Base-by-base conservation (phyloP, 306 rosid species). In the Inga laurina region DNA sequence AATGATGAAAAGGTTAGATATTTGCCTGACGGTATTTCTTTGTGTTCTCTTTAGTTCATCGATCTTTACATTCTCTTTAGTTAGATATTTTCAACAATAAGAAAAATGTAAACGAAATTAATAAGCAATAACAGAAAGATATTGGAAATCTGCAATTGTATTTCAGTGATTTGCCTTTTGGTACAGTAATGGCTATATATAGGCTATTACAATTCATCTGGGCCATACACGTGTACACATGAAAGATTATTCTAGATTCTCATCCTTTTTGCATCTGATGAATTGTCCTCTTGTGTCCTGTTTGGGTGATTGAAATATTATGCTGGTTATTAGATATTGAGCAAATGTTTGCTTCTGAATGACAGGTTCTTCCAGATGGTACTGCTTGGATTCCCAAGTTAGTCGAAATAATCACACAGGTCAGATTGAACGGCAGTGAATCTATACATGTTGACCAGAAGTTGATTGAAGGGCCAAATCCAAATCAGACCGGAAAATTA, bases 391-490 rank as follows among this genome's bases (percentile, higher is more conserved):
- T 92, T 84, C 87, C 96, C 46, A 74, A 88, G 59, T 69, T 90
- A 49, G 92, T 92, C 59, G 78, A 90, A 75, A 83, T 83, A 48
- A 86, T 90, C 85, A 90, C 92, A 45, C 82, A 80, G 71, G 90
- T 90, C 15, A 85, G 76, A 10, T 79, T 89, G 89, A 89, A 81
- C 45, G 87, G 92, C 70, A 71, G 88, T 83, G 85, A 87, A 74
- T 86, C 92, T 16, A 84, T 92, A 71, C 19, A 81, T 64, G 90
- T 92, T 11, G 91, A 90, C 77, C 87, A 86, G 87, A 88, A 86
- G 81, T 82, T 92, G 84, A 88, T 92, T 13, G 96, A 90, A 62
- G 96, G 96, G 75, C 93, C 96, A n/a, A 88, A 92, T 77, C 96
- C 96, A 34, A 90, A 92, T 67, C 86, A 89, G 30, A 88, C 86